Evolutionary conservation across 495 filamentous ascomycete genomes (phyloP).

Genomic region (Penicillium crystallinum): DNA sequence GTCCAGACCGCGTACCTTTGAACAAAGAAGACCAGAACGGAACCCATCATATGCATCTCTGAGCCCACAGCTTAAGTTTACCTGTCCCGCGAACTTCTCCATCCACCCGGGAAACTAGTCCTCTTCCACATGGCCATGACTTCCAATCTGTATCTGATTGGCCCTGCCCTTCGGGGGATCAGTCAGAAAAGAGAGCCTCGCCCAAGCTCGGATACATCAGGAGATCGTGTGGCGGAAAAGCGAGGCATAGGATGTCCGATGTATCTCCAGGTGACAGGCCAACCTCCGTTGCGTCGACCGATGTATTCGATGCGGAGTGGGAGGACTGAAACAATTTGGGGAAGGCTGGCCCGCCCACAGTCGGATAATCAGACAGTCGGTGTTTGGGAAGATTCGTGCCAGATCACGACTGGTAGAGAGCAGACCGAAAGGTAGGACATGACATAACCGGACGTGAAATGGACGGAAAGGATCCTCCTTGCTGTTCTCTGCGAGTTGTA

Average conservation of each 20-base stretch:
- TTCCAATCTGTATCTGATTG: background rate
- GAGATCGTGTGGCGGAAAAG: conserved; percentile 19
- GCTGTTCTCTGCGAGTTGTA: conserved; percentile 5
- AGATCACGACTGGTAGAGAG: background rate
- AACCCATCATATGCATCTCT: conserved; percentile 5
- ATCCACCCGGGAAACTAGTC: conserved; percentile 21
- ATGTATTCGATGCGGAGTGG: no score
- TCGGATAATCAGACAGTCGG: background rate
- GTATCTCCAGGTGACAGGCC: conserved; percentile 4
- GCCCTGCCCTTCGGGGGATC: conserved; percentile 2
- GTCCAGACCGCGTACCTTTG: conserved; percentile 2
- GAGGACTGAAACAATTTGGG: conserved; percentile 8
- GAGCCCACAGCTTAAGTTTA: conserved; percentile 14
- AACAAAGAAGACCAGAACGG: conserved; percentile 1
- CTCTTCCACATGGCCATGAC: background rate
- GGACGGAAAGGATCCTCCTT: conserved; percentile 17
- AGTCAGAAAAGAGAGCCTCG: conserved; percentile 10
- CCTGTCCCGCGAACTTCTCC: conserved; percentile 22
- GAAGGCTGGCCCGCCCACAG: conserved; percentile 1
- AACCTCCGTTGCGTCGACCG: background rate
- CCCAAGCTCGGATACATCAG: conserved; percentile 12
- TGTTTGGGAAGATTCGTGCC: background rate
- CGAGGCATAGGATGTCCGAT: conserved; percentile 15
- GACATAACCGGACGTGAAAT: conserved; percentile 19
- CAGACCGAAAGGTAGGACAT: conserved; percentile 21